Percentiles rank a stretch among this genome's conserved stretches.
Evolutionary conservation across 352 stramenopile genomes (phyloP).

Genomic region (Globisporangium radiosum): DNA sequence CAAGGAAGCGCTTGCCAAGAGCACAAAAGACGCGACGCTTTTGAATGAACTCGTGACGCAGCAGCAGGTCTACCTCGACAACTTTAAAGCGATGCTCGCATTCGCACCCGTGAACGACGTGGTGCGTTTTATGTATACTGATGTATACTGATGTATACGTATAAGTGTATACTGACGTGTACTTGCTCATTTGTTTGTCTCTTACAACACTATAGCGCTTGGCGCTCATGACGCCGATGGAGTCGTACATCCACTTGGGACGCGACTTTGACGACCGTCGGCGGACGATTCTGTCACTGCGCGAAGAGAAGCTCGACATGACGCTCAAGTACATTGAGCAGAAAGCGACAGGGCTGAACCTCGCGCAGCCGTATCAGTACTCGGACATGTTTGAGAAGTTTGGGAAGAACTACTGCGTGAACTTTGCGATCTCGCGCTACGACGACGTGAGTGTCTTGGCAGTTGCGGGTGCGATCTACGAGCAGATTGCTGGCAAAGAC

Average conservation of each 20-base stretch:
- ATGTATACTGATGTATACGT: neutral
- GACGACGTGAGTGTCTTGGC: slow-evolving; percentile 56
- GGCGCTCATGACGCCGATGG: slow-evolving; percentile 75
- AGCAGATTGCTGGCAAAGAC: slow-evolving; percentile 63
- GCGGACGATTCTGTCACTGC: slow-evolving; percentile 46
- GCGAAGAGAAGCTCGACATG: slow-evolving; percentile 74
- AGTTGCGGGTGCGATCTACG: slow-evolving; percentile 61
- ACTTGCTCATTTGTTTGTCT: slow-evolving; percentile 4
- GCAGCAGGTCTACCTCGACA: slow-evolving; percentile 68
- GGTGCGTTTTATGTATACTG: slow-evolving; percentile 13
- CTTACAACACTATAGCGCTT: slow-evolving; percentile 29
- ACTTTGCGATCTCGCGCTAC: slow-evolving; percentile 72
- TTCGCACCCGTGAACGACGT: slow-evolving; percentile 72
- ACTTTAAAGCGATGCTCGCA: slow-evolving; percentile 72
- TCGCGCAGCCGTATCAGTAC: slow-evolving; percentile 59
- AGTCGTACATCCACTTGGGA: slow-evolving; percentile 64
- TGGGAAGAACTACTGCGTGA: slow-evolving; percentile 72
- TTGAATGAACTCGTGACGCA: slow-evolving; percentile 54
- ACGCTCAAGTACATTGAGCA: slow-evolving; percentile 78
- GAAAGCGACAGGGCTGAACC: slow-evolving; percentile 47
- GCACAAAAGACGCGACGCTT: slow-evolving; percentile 38
- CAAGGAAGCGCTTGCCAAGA: slow-evolving; percentile 34
- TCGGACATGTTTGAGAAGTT: slow-evolving; percentile 80
- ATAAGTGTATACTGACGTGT: too few relatives aligned
- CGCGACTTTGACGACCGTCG: slow-evolving; percentile 57